A percentile compares a stretch with the other conserved stretches of the same genome.
These are phyloP conservation scores for Pyrenophora teres DNA, from an alignment of 2,329 filamentous ascomycete species.

Conservation along the genomic window DNA sequence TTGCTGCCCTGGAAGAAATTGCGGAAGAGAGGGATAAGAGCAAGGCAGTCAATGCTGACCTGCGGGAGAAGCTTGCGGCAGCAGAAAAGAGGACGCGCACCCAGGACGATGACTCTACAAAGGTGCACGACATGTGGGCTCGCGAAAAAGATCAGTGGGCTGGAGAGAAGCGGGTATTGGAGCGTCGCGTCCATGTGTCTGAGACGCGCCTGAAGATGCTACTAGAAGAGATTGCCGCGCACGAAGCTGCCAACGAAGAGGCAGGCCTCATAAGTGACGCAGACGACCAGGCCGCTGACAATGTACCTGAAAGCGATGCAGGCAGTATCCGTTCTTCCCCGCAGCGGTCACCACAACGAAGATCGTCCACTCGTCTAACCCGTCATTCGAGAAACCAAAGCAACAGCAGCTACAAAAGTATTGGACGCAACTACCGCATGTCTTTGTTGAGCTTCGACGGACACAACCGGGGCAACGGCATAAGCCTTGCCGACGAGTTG, in stretches of 20 bases:
- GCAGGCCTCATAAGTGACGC: constrained; percentile 60
- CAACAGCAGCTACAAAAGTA: constrained; percentile 56
- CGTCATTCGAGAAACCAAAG: constrained; percentile 64
- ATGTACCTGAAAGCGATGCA: constrained; percentile 66
- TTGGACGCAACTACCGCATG: constrained; percentile 67
- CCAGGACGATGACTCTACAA: constrained; percentile 82
- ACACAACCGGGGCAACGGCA: constrained; percentile 63
- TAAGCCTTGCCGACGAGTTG: constrained; percentile 89
- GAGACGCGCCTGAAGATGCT: constrained; percentile 84
- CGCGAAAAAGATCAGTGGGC: constrained; percentile 86
- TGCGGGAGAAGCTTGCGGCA: constrained; percentile 75
- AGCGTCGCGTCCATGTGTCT: constrained; percentile 86
- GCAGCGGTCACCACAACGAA: constrained; percentile 45
- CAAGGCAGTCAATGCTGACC: constrained; percentile 71
- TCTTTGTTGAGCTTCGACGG: constrained; percentile 66
- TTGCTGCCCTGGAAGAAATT: constrained; percentile 82
- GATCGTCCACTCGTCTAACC: constrained; percentile 51
- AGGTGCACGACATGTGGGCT: constrained; percentile 79
- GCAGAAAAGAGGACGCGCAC: constrained; percentile 76
- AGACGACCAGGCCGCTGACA: constrained; percentile 67
- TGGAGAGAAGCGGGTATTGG: constrained; percentile 77
- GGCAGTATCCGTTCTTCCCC: constrained; percentile 71
- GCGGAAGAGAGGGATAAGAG: constrained; percentile 85
- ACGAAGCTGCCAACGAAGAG: constrained; percentile 57
- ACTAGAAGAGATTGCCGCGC: constrained; percentile 80